Percentiles rank a stretch among this genome's conserved stretches.
Evolutionary conservation across 2,329 filamentous ascomycete genomes (phyloP).

Genomic region (Aspergillus quadrilineatus): DNA sequence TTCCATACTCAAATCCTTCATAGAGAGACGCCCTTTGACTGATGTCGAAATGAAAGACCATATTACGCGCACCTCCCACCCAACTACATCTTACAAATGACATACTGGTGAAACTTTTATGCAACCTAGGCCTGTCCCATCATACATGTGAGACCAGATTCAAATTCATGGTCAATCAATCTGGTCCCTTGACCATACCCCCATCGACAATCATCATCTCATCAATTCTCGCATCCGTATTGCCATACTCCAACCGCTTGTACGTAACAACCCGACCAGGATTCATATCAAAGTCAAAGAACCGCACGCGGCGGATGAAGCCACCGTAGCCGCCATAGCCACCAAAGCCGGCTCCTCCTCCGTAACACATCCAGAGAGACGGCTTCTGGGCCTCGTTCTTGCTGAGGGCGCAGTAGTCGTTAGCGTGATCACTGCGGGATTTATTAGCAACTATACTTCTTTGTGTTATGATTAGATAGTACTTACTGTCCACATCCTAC

Average conservation of each 20-base stretch:
- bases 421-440: slow-evolving; percentile 80
- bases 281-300: slow-evolving; percentile 94
- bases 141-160: background rate
- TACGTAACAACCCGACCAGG: slow-evolving; percentile 85
- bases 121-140: background rate
- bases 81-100: background rate
- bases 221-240: slow-evolving; percentile 53
- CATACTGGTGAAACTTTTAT: background rate
- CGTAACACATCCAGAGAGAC: slow-evolving; percentile 97
- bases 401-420: slow-evolving; percentile 87
- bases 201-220: slow-evolving; percentile 63
- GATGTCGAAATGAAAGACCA: background rate
- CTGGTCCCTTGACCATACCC: slow-evolving; percentile 49
- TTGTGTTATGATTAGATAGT: background rate
- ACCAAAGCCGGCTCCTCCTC: slow-evolving; percentile 85
- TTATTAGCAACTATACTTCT: background rate
- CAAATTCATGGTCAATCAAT: slow-evolving; percentile 2
- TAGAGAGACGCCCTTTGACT: background rate
- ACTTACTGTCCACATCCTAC: slow-evolving; percentile 88
- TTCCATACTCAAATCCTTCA: background rate
- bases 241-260: slow-evolving; percentile 76
- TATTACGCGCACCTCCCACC: background rate
- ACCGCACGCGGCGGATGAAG: slow-evolving; percentile 76
- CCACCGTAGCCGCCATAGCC: slow-evolving; percentile 90
- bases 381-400: slow-evolving; percentile 57